phyloP scores from a whole-genome alignment of 1,284 basidiomycete genomes.

The Cryptococcus wingfieldii region DNA sequence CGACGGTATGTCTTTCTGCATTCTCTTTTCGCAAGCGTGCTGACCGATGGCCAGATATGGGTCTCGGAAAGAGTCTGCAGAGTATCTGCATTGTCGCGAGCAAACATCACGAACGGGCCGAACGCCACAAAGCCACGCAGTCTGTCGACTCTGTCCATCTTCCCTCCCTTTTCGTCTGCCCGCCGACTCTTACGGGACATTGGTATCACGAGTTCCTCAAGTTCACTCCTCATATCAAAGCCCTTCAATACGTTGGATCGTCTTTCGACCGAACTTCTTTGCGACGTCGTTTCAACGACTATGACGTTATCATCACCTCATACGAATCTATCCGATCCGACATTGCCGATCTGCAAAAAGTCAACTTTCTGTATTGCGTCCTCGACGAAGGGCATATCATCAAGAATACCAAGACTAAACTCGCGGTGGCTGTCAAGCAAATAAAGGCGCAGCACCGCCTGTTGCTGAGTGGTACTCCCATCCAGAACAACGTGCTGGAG shows the following conservation, averaged over 20 bases:
- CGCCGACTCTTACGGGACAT: slow-evolving; percentile 93
- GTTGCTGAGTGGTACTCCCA: slow-evolving; percentile 93
- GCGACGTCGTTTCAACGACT: slow-evolving; percentile 59
- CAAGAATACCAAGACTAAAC: slow-evolving; percentile 97
- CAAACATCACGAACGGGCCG: slow-evolving; percentile 83
- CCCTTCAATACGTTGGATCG: slow-evolving; percentile 85
- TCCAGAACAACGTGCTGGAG: slow-evolving; percentile 98
- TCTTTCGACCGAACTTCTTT: slow-evolving; percentile 76
- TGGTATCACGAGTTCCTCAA: slow-evolving; percentile 98
- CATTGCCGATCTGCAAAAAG: slow-evolving; percentile 66
- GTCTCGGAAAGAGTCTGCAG: slow-evolving; percentile 95
- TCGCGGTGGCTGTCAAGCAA: slow-evolving; percentile 92
- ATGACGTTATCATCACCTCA: slow-evolving; percentile 91
- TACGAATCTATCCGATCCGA: slow-evolving; percentile 98
- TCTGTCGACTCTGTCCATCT: slow-evolving; percentile 78
- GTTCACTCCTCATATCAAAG: slow-evolving; percentile 79
- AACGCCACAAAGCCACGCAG: slow-evolving; percentile 63
- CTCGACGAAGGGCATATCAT: slow-evolving; percentile 98
- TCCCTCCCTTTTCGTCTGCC: slow-evolving; percentile 93
- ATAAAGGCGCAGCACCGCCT: slow-evolving; percentile 87
- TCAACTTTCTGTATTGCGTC: slow-evolving; percentile 93
- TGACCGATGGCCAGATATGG: slow-evolving; percentile 68
- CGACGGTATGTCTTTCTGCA: slow-evolving; percentile 63
- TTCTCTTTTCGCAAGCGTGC: background rate
- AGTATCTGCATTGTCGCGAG: slow-evolving; percentile 96